phyloP scores from a whole-genome alignment of 129 eudicot species.

The Helichrysum umbraculigerum region DNA sequence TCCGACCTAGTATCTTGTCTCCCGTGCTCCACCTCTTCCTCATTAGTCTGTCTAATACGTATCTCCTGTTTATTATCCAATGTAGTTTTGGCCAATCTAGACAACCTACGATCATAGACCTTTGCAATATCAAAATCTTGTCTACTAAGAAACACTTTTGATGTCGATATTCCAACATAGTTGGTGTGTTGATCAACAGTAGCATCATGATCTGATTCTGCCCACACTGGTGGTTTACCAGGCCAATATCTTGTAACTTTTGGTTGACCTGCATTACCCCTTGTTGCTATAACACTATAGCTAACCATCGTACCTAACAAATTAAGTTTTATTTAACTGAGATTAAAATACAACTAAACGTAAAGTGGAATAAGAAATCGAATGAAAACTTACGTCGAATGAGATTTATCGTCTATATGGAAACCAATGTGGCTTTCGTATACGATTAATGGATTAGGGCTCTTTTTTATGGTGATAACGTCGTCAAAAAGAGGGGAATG shows the following conservation, averaged over 20 bases:
- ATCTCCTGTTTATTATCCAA: slow-evolving; percentile 74
- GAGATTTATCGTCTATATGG: too few species aligned
- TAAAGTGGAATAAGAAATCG: too few species aligned
- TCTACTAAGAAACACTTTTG: slow-evolving; percentile 59
- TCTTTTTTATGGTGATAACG: too few species aligned
- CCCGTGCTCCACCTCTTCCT: slow-evolving; percentile 56
- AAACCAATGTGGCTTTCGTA: too few species aligned
- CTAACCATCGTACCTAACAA: slow-evolving; percentile 54
- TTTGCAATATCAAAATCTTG: slow-evolving; percentile 34
- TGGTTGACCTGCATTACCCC: slow-evolving; percentile 90
- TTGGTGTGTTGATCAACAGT: slow-evolving; percentile 60
- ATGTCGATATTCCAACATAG: slow-evolving; percentile 44
- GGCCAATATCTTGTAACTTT: slow-evolving; percentile 95
- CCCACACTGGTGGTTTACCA: slow-evolving; percentile 98
- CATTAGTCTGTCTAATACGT: slow-evolving; percentile 73
- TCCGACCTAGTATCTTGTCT: slow-evolving; percentile 54
- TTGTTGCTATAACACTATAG: slow-evolving; percentile 65
- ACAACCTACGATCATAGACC: slow-evolving; percentile 72
- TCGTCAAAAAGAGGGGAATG: too few species aligned
- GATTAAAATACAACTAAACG: too few species aligned
- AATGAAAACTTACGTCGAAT: too few species aligned
- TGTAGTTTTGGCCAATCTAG: slow-evolving; percentile 71
- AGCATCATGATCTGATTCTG: slow-evolving; percentile 44
- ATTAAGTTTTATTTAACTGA: background rate
- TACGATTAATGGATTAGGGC: too few species aligned